Evolutionary conservation across 2,329 filamentous ascomycete species (phyloP).

Genomic region (Pseudogymnoascus sp.): DNA sequence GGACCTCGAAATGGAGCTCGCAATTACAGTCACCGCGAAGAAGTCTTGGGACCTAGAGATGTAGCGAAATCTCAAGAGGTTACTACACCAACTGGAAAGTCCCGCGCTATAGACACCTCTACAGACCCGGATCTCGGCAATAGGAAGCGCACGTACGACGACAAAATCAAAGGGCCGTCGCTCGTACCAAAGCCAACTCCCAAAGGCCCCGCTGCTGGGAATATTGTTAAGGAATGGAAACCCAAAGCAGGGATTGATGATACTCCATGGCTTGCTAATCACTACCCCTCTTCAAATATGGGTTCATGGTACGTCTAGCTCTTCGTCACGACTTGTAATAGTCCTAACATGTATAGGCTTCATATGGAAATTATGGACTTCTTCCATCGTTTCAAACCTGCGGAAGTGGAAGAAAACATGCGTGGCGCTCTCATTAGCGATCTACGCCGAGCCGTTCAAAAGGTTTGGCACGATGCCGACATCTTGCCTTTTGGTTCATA

Average conservation of each 20-base stretch:
- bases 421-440: slow-evolving; percentile 66
- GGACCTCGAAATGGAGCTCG: slow-evolving; percentile 16
- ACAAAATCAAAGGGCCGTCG: slow-evolving; percentile 44
- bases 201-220: slow-evolving; percentile 19
- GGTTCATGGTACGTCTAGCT: slow-evolving; percentile 46
- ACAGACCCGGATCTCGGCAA: slow-evolving; percentile 47
- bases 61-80: slow-evolving; percentile 9
- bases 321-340: background rate
- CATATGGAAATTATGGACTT: slow-evolving; percentile 90
- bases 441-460: slow-evolving; percentile 52
- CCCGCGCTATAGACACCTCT: slow-evolving; percentile 12
- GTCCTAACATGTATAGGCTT: slow-evolving; percentile 44
- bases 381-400: slow-evolving; percentile 74
- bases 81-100: slow-evolving; percentile 10
- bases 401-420: slow-evolving; percentile 67
- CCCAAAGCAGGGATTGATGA: slow-evolving; percentile 29
- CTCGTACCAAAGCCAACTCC: slow-evolving; percentile 17
- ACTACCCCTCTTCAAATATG: slow-evolving; percentile 45
- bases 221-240: slow-evolving; percentile 38
- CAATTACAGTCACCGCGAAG: slow-evolving; percentile 11
- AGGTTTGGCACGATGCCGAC: slow-evolving; percentile 51
- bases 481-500: slow-evolving; percentile 86
- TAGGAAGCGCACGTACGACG: slow-evolving; percentile 68
- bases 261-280: slow-evolving; percentile 59
- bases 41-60: slow-evolving; percentile 7